A percentile compares a stretch with the other conserved stretches of the same genome.
Evolutionary conservation across 1,139 yeast species (phyloP).

Genomic region (Yamadazyma pseudoaaseri): DNA sequence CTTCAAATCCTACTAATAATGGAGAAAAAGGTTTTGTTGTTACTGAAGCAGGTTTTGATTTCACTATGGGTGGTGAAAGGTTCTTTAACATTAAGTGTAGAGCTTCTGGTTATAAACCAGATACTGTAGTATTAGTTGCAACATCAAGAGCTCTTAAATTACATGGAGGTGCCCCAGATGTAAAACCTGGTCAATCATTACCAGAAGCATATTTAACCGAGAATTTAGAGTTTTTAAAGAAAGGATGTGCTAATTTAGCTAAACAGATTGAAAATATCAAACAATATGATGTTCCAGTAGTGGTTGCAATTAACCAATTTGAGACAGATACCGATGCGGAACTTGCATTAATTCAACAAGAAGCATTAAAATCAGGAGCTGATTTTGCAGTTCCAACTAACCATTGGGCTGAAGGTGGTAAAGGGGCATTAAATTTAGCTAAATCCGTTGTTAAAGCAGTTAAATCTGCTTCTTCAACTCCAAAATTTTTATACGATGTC

Average conservation of each 20-base stretch:
- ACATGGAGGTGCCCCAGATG: conserved; percentile 85
- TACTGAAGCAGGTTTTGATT: conserved; percentile 85
- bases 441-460: conserved; percentile 66
- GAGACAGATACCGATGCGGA: conserved; percentile 71
- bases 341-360: conserved; percentile 57
- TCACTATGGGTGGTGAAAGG: conserved; percentile 88
- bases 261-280: conserved; percentile 73
- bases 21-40: conserved; percentile 64
- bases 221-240: conserved; percentile 59
- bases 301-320: conserved; percentile 77
- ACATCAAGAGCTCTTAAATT: conserved; percentile 77
- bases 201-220: conserved; percentile 68
- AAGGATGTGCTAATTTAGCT: conserved; percentile 71
- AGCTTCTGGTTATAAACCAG: conserved; percentile 69
- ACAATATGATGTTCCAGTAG: conserved; percentile 72
- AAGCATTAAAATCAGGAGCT: conserved; percentile 73
- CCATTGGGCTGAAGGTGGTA: conserved; percentile 84
- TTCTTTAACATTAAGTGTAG: conserved; percentile 79
- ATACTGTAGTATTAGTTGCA: conserved; percentile 75
- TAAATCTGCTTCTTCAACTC: conserved; percentile 29
- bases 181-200: conserved; percentile 75
- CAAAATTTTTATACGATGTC: conserved; percentile 60
- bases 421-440: conserved; percentile 69
- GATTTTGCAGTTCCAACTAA: conserved; percentile 70
- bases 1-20: conserved; percentile 43